These are phyloP conservation scores for Incumbomyces lentus DNA, from an alignment of 2,329 filamentous ascomycete genomes.

Conservation along the genomic window DNA sequence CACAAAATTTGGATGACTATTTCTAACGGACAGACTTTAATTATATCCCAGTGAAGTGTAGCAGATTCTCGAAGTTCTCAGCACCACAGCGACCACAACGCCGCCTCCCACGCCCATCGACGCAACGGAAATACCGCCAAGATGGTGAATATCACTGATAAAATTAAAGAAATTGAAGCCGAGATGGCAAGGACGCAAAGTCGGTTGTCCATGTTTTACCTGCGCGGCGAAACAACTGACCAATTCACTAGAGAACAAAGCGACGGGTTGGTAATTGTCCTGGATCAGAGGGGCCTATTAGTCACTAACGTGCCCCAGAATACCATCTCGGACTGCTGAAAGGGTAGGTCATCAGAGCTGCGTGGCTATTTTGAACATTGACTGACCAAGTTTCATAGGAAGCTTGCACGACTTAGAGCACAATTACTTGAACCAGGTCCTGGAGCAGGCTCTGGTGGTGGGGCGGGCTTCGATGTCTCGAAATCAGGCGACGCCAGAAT, in stretches of 20 bases:
- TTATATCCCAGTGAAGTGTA: too few relatives aligned
- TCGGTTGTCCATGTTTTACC: conserved; percentile 37
- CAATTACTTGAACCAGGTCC: conserved; percentile 85
- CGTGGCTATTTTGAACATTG: neutral
- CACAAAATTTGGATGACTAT: too few relatives aligned
- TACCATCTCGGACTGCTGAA: conserved; percentile 97
- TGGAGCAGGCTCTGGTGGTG: conserved; percentile 65
- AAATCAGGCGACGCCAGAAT: conserved; percentile 96
- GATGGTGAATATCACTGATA: conserved; percentile 99
- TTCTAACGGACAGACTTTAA: too few relatives aligned
- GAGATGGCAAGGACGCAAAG: conserved; percentile 99
- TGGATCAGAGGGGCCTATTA: neutral
- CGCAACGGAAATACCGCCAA: conserved; percentile 38
- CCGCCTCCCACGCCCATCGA: too few relatives aligned
- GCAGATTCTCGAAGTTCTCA: too few relatives aligned
- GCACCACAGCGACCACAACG: too few relatives aligned
- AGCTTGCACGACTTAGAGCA: conserved; percentile 86
- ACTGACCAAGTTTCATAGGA: conserved; percentile 44
- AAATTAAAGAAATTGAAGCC: conserved; percentile 99
- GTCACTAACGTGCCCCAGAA: conserved; percentile 49
- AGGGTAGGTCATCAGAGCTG: conserved; percentile 51
- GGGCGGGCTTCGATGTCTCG: conserved; percentile 78
- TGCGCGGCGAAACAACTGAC: neutral
- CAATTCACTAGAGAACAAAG: conserved; percentile 76
- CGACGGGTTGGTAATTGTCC: conserved; percentile 63